These are phyloP conservation scores for Paramyrothecium sp. DNA, from an alignment of 2,329 filamentous ascomycete species.

Conservation along the genomic window DNA sequence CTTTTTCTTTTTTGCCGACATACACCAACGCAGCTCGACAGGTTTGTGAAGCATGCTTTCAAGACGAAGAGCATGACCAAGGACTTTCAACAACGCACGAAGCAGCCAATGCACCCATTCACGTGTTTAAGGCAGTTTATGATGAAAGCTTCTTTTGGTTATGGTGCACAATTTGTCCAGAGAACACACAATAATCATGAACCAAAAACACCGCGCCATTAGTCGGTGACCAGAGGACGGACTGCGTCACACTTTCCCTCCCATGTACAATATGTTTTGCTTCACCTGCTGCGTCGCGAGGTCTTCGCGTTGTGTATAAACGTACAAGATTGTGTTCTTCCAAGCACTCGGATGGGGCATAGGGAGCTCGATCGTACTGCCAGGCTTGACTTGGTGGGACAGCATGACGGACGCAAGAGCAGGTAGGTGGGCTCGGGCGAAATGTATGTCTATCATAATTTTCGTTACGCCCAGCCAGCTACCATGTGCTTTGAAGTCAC, in stretches of 20 bases:
- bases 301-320: conserved; percentile 50
- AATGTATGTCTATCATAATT: conserved; percentile 20
- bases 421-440: conserved; percentile 41
- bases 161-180: too few relatives aligned
- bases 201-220: too few relatives aligned
- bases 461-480: background rate
- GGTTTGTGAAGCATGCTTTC: background rate
- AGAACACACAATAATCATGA: too few relatives aligned
- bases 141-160: too few relatives aligned
- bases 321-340: conserved; percentile 52
- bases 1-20: too few relatives aligned
- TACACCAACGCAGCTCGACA: too few relatives aligned
- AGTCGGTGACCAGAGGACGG: too few relatives aligned
- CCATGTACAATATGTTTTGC: conserved; percentile 55
- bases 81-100: too few relatives aligned
- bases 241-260: conserved; percentile 42
- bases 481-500: background rate
- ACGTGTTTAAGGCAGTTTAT: too few relatives aligned
- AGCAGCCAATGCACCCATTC: too few relatives aligned
- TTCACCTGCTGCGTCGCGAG: conserved; percentile 42
- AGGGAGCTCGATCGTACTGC: conserved; percentile 56
- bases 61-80: background rate
- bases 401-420: conserved; percentile 54
- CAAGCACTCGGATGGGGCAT: conserved; percentile 56
- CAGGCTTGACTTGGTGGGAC: conserved; percentile 48